Base-by-base conservation (phyloP, 140 eudicot species). In the Cichorium intybus region DNA sequence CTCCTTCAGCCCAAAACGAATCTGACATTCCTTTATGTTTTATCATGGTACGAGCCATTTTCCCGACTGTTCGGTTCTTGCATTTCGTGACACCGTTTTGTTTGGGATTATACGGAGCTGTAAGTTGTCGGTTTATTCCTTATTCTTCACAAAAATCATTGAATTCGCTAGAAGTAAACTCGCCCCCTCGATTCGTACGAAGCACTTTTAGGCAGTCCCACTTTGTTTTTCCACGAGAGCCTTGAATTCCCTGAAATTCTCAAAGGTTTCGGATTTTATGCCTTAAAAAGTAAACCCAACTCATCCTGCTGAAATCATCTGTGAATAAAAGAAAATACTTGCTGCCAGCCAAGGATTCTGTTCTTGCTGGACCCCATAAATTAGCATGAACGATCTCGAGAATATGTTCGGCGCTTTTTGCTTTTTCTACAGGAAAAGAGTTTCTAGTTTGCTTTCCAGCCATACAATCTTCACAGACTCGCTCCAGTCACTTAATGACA, bases 1-100 rank as follows among this genome's bases (percentile, higher is more conserved):
- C 72, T 4, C 35, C 31, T 34, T 66, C 62, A 1, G 72, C 72
- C 72, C 62, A 66, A 18, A 66, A 48, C 7, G 7, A 7, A 17
- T 48, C 23, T 16, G 24, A 4, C 41, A 27, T 27, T 16, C 18
- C 55, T 17, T 48, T 48, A 6, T 17, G 9, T 48, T 48, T 16
- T 24, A 48, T 4, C 55, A 48, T 48, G 14, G 55, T 16, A 16
- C 55, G 23, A 8, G 24, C 27, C 55, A 48, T 48, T 48, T 48
- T 24, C 3, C 17, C 55, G 2, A 16, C 8, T 4, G 27, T 50
- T 18, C 56, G 2, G 16, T 20, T 50, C 16, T 50, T 50, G 14
- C 15, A 27, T 22, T 50, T 1, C 8, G 11, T 12, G 1, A 50
- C 10, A 12, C 56, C 56, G 21, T 50, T 50, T 12, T 50, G 27